phyloP scores from a whole-genome alignment of 2,329 filamentous ascomycete species.

The Pyricularia pennisetigena region DNA sequence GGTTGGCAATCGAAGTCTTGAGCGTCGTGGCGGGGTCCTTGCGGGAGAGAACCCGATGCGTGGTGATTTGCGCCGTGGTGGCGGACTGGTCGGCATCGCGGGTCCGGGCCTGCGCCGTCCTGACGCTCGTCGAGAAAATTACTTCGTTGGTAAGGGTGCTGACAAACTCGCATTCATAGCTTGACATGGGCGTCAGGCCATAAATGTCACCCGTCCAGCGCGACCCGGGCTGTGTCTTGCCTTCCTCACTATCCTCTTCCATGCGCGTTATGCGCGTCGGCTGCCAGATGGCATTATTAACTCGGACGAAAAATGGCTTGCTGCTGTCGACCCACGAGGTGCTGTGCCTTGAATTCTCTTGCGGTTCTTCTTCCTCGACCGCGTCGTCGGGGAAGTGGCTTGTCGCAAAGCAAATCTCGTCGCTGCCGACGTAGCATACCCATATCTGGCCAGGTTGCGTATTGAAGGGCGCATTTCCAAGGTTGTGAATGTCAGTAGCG shows the following conservation, averaged over 20 bases:
- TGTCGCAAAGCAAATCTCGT: constrained; percentile 68
- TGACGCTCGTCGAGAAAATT: constrained; percentile 62
- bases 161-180: constrained; percentile 71
- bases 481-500: constrained; percentile 66
- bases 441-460: constrained; percentile 63
- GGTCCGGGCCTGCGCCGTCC: constrained; percentile 46
- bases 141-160: constrained; percentile 55
- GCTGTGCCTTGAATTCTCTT: constrained; percentile 19
- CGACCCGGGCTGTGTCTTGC: constrained; percentile 23
- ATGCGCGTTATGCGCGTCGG: constrained; percentile 55
- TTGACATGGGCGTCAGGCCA: constrained; percentile 59
- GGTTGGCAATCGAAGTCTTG: constrained; percentile 63
- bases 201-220: constrained; percentile 66
- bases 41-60: constrained; percentile 45
- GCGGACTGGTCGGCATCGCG: constrained; percentile 24
- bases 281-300: constrained; percentile 74
- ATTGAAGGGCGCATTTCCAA: constrained; percentile 66
- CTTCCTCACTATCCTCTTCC: constrained; percentile 19
- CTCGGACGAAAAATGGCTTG: constrained; percentile 69
- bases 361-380: constrained; percentile 18
- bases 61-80: not conserved
- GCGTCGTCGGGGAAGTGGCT: constrained; percentile 48
- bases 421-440: constrained; percentile 71
- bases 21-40: constrained; percentile 69
- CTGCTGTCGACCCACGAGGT: constrained; percentile 50